A percentile compares a stretch with the other conserved stretches of the same genome.
Conservation (phyloP, 768 basidiomycete genomes). For the Dentipellis sp. region DNA sequence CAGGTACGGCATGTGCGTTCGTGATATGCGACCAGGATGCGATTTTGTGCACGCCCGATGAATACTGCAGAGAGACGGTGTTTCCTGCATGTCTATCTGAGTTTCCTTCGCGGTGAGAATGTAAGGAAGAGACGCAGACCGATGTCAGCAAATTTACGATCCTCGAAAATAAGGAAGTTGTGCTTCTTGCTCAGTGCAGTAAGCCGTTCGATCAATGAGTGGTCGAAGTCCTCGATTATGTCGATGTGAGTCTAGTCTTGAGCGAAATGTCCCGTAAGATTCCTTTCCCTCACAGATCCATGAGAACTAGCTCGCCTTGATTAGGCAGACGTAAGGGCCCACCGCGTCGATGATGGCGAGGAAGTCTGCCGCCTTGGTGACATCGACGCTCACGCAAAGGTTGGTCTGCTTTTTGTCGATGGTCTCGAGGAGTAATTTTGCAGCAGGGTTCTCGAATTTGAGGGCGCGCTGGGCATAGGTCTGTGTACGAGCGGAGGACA, state of each 20-base stretch:
- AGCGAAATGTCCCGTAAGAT: conserved; percentile 14
- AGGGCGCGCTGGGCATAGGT: conserved; percentile 56
- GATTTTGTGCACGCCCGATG: conserved; percentile 86
- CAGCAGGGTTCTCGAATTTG: conserved; percentile 63
- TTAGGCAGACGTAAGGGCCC: conserved; percentile 83
- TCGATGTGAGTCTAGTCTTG: conserved; percentile 83
- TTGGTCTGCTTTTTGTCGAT: conserved; percentile 87
- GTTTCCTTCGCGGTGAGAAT: background rate
- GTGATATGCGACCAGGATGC: conserved; percentile 95
- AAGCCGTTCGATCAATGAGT: conserved; percentile 57
- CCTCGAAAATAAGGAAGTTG: conserved; percentile 96
- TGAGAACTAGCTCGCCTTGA: conserved; percentile 59
- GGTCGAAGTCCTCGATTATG: conserved; percentile 87
- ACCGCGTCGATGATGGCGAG: conserved; percentile 82
- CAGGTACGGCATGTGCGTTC: conserved; percentile 93
- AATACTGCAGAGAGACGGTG: conserved; percentile 93
- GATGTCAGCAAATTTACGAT: conserved; percentile 98
- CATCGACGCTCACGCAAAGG: conserved; percentile 93
- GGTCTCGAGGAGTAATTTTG: conserved; percentile 65
- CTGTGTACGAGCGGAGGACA: conserved; percentile 24
- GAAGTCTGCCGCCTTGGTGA: conserved; percentile 70
- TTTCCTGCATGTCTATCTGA: conserved; percentile 53
- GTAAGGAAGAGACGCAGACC: conserved; percentile 38
- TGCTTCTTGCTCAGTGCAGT: conserved; percentile 65
- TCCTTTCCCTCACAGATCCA: conserved; percentile 14